A percentile compares a stretch with the other conserved stretches of the same genome.
Conservation (phyloP, 176 grass and related monocot genomes). For the Triticum dicoccoides region DNA sequence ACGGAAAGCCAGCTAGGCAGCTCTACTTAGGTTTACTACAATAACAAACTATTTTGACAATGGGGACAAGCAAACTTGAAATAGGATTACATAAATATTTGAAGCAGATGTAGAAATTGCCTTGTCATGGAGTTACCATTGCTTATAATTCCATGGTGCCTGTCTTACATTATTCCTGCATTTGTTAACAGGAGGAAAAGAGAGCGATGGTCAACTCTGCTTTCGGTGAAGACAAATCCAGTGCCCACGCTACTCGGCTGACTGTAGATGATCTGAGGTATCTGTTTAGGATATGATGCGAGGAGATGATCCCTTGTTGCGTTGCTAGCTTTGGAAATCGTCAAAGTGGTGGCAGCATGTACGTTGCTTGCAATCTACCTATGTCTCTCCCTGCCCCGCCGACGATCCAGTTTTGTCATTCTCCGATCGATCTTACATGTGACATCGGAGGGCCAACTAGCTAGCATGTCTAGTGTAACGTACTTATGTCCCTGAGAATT, state of each 20-base stretch:
- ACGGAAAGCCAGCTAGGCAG: background rate
- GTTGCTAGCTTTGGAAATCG: background rate
- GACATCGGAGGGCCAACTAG: background rate
- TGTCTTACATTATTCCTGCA: background rate
- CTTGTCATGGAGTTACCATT: background rate
- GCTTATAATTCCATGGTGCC: background rate
- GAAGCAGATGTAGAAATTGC: background rate
- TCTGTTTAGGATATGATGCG: conserved; percentile 65
- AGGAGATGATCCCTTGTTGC: background rate
- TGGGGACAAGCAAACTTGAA: background rate
- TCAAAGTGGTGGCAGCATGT: background rate
- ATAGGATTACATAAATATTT: background rate
- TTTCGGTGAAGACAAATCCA: conserved; percentile 77
- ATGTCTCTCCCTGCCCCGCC: background rate
- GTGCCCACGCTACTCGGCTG: conserved; percentile 62
- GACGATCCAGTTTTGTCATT: conserved; percentile 39
- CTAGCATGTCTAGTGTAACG: conserved; percentile 27
- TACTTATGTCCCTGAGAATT: background rate
- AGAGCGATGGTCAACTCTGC: conserved; percentile 90
- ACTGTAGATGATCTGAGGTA: conserved; percentile 87
- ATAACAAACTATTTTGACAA: background rate
- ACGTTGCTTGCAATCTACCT: conserved; percentile 3
- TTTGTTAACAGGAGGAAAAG: conserved; percentile 84
- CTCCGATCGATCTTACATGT: conserved; percentile 14
- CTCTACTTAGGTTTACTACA: background rate